Base-by-base conservation (phyloP, 2,329 filamentous ascomycete species). In the Venturia pyrina region DNA sequence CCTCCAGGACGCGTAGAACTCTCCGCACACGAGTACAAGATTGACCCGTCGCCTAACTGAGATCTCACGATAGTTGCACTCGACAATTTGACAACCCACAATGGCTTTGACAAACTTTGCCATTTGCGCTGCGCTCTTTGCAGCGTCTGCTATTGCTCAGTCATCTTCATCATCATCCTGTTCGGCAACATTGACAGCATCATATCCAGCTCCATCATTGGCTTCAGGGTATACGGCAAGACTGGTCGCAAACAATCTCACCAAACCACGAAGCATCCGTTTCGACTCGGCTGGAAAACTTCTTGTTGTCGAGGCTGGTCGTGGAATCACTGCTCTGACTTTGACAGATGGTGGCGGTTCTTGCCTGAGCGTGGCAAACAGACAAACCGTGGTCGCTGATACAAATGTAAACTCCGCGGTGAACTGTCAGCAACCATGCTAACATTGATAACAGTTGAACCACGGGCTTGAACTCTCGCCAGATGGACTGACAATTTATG, bases 401-500 rank as follows among this genome's bases (percentile, higher is more conserved):
- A 65, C 65, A 13, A 19, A 43, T 17, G 68, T 69, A 50, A 40
- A 53, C 57, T 59, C 24, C 17, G 19, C 8, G 10, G n/a, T 13
- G n/a, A n/a, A 19, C 7, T 65, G 19, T 15, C 34, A 43, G 28
- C 37, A 6, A 24, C 17, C 32, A 21, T 65, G 37, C 46, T 65
- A 41, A 65, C 34, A 19, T 17, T 21, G 34, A 62, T 3, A 19
- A 19, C 66, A 77, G 71, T 70, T 81, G 40, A 85, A 84, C 67
- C 82, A 84, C 69, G 82, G 82, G 40, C 79, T 84, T 60, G 78
- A 77, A 24, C 69, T 82, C 19, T 81, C 79, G 15, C 65, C 71
- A n/a, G 78, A 83, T 73, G 80, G 81, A 19, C 76, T 69, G 15
- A 82, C 78, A 3, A 76, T 84, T 11, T 83, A 82, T 69, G 81